Conservation (phyloP, 2,329 filamentous ascomycete species). For the Pleurostoma richardsiae region DNA sequence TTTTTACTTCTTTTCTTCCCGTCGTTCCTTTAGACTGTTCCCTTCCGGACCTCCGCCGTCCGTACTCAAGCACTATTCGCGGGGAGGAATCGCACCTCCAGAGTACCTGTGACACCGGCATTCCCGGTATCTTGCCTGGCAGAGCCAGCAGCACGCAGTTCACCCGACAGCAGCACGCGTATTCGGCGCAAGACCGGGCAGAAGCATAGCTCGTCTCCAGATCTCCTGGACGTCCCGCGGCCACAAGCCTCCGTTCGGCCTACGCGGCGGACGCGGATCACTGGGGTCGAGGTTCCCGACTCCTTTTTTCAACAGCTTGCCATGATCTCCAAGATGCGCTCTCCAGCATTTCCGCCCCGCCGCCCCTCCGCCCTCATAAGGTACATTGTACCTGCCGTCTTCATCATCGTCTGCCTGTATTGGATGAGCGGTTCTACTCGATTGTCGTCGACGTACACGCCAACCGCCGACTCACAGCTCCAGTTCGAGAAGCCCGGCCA, state of each 20-base stretch:
- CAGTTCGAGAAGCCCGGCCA: background rate
- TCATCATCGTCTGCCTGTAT: slow-evolving; percentile 27
- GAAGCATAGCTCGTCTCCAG: background rate
- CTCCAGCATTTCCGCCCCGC: slow-evolving; percentile 30
- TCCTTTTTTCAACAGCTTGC: background rate
- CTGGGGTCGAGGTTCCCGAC: background rate
- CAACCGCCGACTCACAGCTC: background rate
- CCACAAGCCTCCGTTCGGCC: background rate
- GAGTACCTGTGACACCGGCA: too few species aligned
- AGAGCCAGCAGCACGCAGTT: background rate
- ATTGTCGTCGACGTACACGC: background rate
- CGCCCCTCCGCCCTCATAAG: slow-evolving; percentile 32
- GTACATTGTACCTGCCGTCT: slow-evolving; percentile 25
- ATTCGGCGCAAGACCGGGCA: background rate
- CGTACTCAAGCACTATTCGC: too few species aligned
- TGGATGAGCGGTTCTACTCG: slow-evolving; percentile 14
- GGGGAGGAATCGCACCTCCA: too few species aligned
- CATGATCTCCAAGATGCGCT: slow-evolving; percentile 23
- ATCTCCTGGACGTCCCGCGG: background rate
- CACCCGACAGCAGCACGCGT: background rate
- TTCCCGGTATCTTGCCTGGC: background rate
- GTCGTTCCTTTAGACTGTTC: too few species aligned
- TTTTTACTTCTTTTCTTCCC: too few species aligned
- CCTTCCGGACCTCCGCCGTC: too few species aligned
- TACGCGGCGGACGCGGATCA: background rate